Evolutionary conservation across 106 monocot species (phyloP).

Genomic region (Xerophyta viscosa): DNA sequence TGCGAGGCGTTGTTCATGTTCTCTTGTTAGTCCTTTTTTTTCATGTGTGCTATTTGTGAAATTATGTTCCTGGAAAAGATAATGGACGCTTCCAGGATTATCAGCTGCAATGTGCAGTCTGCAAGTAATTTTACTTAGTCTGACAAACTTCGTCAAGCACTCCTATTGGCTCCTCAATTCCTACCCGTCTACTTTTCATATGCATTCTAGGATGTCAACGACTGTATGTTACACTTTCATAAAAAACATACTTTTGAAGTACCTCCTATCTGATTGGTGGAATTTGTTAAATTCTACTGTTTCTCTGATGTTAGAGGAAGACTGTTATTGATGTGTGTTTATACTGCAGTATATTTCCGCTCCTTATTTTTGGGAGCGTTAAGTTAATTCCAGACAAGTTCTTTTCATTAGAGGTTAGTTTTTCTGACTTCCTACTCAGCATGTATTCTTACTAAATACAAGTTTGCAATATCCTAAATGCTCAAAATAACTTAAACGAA

Average conservation of each 20-base stretch:
- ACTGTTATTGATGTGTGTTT: neutral
- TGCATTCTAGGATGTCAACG: conserved; percentile 60
- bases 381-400: conserved; percentile 76
- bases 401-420: conserved; percentile 78
- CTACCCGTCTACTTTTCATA: conserved; percentile 62
- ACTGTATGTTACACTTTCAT: conserved; percentile 55
- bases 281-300: neutral
- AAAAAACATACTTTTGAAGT: too few relatives aligned
- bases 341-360: conserved; percentile 84
- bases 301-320: neutral
- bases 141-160: conserved; percentile 62
- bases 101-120: conserved; percentile 56
- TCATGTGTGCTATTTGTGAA: too few relatives aligned
- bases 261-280: too few relatives aligned
- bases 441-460: too few relatives aligned
- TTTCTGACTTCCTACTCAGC: too few relatives aligned
- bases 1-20: too few relatives aligned
- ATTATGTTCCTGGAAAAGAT: conserved; percentile 61
- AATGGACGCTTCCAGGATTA: conserved; percentile 75
- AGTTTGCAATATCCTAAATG: too few relatives aligned
- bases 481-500: too few relatives aligned
- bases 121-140: conserved; percentile 50
- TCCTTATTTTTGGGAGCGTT: conserved; percentile 82
- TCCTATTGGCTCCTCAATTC: conserved; percentile 64
- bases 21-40: too few relatives aligned